Evolutionary conservation across 2,329 filamentous ascomycete genomes (phyloP), one percentile per base, ranked within the genome.

Genomic region (Phaeomoniella chlamydospora): DNA sequence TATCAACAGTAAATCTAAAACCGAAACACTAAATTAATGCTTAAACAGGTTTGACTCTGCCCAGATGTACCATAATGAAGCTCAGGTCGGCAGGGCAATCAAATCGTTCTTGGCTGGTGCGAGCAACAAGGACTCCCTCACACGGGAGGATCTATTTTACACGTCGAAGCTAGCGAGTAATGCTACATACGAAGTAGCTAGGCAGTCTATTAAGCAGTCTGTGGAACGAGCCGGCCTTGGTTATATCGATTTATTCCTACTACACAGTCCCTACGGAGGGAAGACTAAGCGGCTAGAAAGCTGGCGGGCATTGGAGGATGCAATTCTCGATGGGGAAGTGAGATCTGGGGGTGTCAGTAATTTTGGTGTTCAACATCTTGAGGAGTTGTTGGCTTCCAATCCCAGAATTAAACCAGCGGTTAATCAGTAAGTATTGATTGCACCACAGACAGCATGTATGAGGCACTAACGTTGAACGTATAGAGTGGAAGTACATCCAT

Each of bases 241-340:
- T 0, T 86, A 87, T 53, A 73, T 88, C 38, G 83, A 90, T 49
- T 55, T 90, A 31, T 87, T 88, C 53, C 61, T 92, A 9, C 62
- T 90, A 37, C 84, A 90, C 50, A 80, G 75, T 33, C 84, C 83
- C 0, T 84, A 84, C 46, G 82, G 83, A 4, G 82, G 83, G 1
- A 74, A 66, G 47, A 56, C 70, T 46, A 75, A 73, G 5, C 66
- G 83, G 3, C 53, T 80, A 35, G 75, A 80, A 26, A 82, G 78
- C 49, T 90, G 83, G 82, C 69, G 62, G 45, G 83, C 83, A 0
- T 60, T 90, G 1, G 77, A 84, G 45, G 82, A 88, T 58, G 81
- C 82, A 1, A 74, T 87, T 18, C 56, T 69, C 3, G 77, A 73
- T 2, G 81, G 82, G 0, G 76, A 86, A 57, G 62, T 85, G 18